Evolutionary conservation across 495 filamentous ascomycete species (phyloP).

Genomic region (Cairneyella variabilis): DNA sequence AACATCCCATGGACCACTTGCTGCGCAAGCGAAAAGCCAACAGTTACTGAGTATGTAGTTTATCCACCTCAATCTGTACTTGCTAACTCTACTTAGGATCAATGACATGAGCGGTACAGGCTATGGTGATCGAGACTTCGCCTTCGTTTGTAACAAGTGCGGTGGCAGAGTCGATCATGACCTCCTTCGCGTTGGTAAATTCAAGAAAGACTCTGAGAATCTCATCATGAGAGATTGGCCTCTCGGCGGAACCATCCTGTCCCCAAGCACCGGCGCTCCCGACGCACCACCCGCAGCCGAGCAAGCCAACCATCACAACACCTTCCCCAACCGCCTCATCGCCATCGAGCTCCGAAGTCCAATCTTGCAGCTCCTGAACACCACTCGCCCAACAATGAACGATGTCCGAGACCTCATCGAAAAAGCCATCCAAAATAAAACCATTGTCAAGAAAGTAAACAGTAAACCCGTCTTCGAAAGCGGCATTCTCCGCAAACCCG

Average conservation of each 20-base stretch:
- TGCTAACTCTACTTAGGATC: slow-evolving; percentile 2
- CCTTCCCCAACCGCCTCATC: slow-evolving; percentile 61
- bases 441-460: slow-evolving; percentile 16
- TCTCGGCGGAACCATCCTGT: slow-evolving; percentile 54
- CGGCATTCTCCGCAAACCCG: slow-evolving; percentile 5
- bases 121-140: slow-evolving; percentile 62
- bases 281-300: slow-evolving; percentile 3
- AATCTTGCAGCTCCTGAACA: slow-evolving; percentile 30
- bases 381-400: slow-evolving; percentile 36
- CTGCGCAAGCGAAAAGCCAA: slow-evolving; percentile 29
- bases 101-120: slow-evolving; percentile 40
- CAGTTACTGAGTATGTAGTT: slow-evolving; percentile 14
- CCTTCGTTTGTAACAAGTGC: slow-evolving; percentile 31
- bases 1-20: slow-evolving; percentile 60
- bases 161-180: slow-evolving; percentile 22
- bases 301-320: slow-evolving; percentile 29
- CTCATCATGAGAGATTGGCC: slow-evolving; percentile 27
- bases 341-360: slow-evolving; percentile 33
- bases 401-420: slow-evolving; percentile 42
- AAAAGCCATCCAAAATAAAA: slow-evolving; percentile 28
- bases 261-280: slow-evolving; percentile 33
- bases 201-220: slow-evolving; percentile 25
- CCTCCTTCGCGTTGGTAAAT: slow-evolving; percentile 25
- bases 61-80: background rate
- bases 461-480: slow-evolving; percentile 1